Evolutionary conservation across 228 moss, liverwort and hornwort species (phyloP).

Genomic region (Sphagnum magellanicum): DNA sequence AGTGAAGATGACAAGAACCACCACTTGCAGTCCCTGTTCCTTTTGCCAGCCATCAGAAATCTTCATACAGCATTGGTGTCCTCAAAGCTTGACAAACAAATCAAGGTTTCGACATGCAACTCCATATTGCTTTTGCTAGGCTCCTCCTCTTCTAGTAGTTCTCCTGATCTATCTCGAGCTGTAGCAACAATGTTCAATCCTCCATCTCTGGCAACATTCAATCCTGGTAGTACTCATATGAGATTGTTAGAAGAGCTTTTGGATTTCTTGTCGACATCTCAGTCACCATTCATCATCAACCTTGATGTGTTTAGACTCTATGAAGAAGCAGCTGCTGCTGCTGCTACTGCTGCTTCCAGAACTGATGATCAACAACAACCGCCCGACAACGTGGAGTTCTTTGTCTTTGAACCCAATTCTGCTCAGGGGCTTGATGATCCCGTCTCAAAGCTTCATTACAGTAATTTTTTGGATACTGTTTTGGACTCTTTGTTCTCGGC

Average conservation of each 20-base stretch:
- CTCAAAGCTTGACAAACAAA: not conserved
- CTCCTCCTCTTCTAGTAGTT: not conserved
- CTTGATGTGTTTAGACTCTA: constrained; percentile 6
- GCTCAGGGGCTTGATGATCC: constrained; percentile 1
- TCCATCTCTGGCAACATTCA: constrained; percentile 9
- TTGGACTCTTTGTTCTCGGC: constrained; percentile 8
- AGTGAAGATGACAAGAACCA: no score
- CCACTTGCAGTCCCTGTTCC: not conserved
- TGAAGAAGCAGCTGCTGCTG: not conserved
- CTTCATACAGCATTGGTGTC: constrained; percentile 7
- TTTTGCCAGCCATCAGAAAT: constrained; percentile 6
- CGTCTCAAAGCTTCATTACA: constrained; percentile 5
- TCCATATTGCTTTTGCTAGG: not conserved
- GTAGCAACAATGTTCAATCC: not conserved
- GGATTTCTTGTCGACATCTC: constrained; percentile 2
- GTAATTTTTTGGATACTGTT: constrained; percentile 9
- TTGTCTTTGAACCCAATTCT: not conserved
- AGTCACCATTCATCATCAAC: constrained; percentile 9
- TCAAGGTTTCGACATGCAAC: constrained; percentile 9
- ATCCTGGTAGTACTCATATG: not conserved
- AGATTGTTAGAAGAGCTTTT: not conserved
- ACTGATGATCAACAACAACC: no score
- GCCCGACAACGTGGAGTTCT: not conserved
- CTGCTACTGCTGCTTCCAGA: not conserved
- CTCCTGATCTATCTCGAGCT: no score